Conservation (phyloP, 139 green algal genomes). For the Closterium sp. region DNA sequence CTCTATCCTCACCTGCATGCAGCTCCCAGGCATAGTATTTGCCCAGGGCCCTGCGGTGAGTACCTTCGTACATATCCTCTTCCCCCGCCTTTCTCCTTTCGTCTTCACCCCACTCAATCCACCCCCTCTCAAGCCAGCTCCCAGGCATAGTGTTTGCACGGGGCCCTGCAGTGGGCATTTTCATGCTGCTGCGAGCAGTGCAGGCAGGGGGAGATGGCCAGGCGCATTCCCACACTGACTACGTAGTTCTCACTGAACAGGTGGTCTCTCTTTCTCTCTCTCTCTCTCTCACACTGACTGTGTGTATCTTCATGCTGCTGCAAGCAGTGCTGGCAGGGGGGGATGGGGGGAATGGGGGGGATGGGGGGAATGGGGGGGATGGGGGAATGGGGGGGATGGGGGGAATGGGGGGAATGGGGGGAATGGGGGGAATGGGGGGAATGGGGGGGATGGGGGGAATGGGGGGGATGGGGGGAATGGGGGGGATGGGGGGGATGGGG, state of each 20-base stretch:
- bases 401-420: no score
- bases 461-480: no score
- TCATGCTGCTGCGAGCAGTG: conserved; percentile 34
- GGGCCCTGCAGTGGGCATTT: conserved; percentile 36
- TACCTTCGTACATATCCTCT: not conserved
- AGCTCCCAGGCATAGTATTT: conserved; percentile 51
- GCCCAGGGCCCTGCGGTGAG: conserved; percentile 28
- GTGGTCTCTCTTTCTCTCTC: not conserved
- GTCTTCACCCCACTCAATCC: no score
- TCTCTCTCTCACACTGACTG: not conserved
- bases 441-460: no score
- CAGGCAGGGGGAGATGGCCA: not conserved
- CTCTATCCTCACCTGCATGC: not conserved
- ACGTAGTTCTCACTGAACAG: not conserved
- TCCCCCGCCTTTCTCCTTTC: no score
- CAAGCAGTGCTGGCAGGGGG: no score
- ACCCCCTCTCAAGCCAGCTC: conserved; percentile 16
- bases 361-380: no score
- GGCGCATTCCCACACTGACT: not conserved
- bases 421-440: no score
- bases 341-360: no score
- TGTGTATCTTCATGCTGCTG: no score
- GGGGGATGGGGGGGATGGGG: no score
- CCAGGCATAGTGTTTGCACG: conserved; percentile 49
- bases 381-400: no score